Conservation (phyloP, 371 early-diverging fungal genomes). For the Mucor indicus region DNA sequence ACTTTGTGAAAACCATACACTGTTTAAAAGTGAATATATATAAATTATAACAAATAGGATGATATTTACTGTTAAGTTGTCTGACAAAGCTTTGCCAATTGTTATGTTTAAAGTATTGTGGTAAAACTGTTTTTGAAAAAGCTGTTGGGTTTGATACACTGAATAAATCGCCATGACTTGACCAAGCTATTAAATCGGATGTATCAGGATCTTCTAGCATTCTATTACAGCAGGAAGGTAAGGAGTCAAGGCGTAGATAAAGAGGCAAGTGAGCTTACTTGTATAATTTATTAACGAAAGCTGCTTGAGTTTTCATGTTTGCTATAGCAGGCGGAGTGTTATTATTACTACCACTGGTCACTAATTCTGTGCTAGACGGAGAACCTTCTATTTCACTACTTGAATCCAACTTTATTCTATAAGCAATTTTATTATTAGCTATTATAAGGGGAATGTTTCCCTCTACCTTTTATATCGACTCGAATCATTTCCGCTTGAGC, state of each 20-base stretch:
- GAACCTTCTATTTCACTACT: constrained; percentile 1
- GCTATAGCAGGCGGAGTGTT: background rate
- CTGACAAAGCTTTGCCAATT: constrained; percentile 86
- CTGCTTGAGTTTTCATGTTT: constrained; percentile 54
- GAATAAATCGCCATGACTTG: constrained; percentile 58
- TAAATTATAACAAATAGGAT: background rate
- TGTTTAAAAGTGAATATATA: constrained; percentile 5
- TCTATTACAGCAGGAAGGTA: constrained; percentile 14
- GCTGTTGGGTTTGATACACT: constrained; percentile 60
- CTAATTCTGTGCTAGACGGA: background rate
- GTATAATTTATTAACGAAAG: constrained; percentile 69
- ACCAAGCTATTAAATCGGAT: constrained; percentile 60
- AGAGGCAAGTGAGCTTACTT: constrained; percentile 30
- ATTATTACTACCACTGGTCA: background rate
- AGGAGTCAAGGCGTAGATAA: background rate
- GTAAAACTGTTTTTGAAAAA: constrained; percentile 58
- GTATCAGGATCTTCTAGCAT: constrained; percentile 63
- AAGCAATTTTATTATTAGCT: no score
- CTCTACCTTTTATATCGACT: constrained; percentile 14
- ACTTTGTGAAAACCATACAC: constrained; percentile 62
- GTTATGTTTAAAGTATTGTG: constrained; percentile 84
- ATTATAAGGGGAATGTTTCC: background rate
- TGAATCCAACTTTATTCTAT: constrained; percentile 16
- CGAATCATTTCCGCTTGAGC: constrained; percentile 2
- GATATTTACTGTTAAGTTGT: constrained; percentile 70